Conservation (phyloP, 768 basidiomycete genomes). For the Lactarius trivialis region DNA sequence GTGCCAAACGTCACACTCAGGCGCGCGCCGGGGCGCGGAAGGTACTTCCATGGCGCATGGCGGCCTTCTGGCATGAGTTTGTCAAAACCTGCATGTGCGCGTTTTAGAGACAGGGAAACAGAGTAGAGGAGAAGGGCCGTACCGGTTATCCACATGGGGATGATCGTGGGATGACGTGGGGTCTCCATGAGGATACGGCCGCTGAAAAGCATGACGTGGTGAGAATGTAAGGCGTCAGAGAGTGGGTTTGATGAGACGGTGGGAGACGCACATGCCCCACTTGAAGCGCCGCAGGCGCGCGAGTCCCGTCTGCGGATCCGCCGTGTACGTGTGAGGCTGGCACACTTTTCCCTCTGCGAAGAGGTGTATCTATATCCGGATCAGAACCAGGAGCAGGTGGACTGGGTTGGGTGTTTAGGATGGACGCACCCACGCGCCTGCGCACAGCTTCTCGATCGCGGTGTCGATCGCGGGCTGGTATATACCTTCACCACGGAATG, state of each 20-base stretch:
- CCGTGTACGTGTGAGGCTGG: conserved; percentile 52
- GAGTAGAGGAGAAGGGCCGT: conserved; percentile 6
- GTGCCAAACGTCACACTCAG: conserved; percentile 77
- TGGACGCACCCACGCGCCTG: conserved; percentile 75
- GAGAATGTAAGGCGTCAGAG: not conserved
- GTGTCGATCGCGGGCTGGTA: conserved; percentile 80
- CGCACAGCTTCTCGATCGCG: conserved; percentile 75
- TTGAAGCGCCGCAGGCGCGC: conserved; percentile 71
- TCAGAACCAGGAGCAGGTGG: too few relatives aligned
- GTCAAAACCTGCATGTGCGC: conserved; percentile 58
- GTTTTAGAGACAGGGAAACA: not conserved
- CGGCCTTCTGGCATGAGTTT: conserved; percentile 87
- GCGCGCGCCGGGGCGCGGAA: conserved; percentile 54
- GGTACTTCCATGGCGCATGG: conserved; percentile 61
- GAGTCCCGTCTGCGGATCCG: conserved; percentile 33
- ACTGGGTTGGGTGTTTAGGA: not conserved
- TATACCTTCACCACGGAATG: conserved; percentile 83
- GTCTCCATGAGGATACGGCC: conserved; percentile 78
- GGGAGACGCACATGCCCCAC: conserved; percentile 82
- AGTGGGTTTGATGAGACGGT: not conserved
- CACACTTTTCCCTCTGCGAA: conserved; percentile 88
- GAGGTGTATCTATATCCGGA: conserved; percentile 62
- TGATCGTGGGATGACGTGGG: conserved; percentile 60
- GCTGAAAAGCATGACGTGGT: conserved; percentile 34
- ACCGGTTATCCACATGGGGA: conserved; percentile 94